A percentile compares a stretch with the other conserved stretches of the same genome.
phyloP scores from a whole-genome alignment of 306 rosid genomes.

The Quercus alba region DNA sequence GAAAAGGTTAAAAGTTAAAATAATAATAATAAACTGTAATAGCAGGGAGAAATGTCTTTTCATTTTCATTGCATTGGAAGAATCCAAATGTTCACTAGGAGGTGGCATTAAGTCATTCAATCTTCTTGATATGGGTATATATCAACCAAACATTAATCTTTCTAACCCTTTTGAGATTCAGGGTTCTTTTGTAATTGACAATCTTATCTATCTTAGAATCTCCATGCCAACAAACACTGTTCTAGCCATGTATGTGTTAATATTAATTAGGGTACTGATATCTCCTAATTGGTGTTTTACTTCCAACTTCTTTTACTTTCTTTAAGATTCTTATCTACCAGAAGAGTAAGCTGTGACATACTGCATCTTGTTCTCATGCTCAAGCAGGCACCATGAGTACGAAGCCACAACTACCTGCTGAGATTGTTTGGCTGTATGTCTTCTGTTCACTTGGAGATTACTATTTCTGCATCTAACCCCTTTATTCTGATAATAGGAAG shows the following conservation, averaged over 20 bases:
- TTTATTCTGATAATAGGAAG: constrained; percentile 5
- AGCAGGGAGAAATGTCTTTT: background rate
- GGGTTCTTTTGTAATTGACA: too few relatives aligned
- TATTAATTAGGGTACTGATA: too few relatives aligned
- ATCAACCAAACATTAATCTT: background rate
- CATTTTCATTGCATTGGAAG: background rate
- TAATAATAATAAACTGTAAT: background rate
- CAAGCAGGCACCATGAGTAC: background rate
- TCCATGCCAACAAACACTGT: too few relatives aligned
- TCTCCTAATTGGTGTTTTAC: too few relatives aligned
- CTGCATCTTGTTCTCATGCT: too few relatives aligned
- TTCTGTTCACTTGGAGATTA: background rate
- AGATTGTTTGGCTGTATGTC: background rate
- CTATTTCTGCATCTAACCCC: background rate
- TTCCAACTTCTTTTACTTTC: too few relatives aligned
- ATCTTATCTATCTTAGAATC: too few relatives aligned
- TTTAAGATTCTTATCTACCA: too few relatives aligned
- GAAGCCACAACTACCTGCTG: constrained; percentile 1
- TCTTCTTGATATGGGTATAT: background rate
- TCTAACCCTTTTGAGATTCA: background rate
- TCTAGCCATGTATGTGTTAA: too few relatives aligned
- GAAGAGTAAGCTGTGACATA: too few relatives aligned
- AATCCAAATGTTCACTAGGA: background rate
- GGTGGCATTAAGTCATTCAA: background rate
- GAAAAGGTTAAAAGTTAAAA: background rate